Evolutionary conservation across 352 stramenopile genomes (phyloP), one percentile per base, ranked within the genome.

Genomic region (Peronospora tabacina): DNA sequence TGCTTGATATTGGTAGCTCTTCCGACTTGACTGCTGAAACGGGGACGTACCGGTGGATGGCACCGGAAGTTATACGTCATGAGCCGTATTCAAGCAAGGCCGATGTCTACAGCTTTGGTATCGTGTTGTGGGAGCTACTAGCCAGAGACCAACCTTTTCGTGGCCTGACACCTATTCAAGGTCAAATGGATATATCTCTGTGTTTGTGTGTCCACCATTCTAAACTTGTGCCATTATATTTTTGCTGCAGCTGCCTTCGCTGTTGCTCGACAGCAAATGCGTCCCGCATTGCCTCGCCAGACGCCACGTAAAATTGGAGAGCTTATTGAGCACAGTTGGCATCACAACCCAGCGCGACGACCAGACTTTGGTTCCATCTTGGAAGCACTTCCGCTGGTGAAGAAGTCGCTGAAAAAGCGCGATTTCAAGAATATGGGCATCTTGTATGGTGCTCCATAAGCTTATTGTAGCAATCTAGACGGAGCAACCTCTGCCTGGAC

Each of bases 91-190:
- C 94, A 42, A 93, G 77, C 49, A 97, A 96, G 57, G 90, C 86
- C 2, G 94, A 98, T 67, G 90, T 98, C 10, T 98, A 97, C 70
- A 97, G 87, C 33, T 98, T 95, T 63, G 91, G 79, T 22, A 78
- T 95, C 16, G 80, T 92, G 48, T 53, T 93, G 24, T 93, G 80
- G 78, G 82, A 95, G 59, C 73, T 94, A 53, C 78, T 92, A 32
- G 61, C 77, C 26, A 87, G 85, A 51, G 82, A 92, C 49, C 77
- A 93, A 59, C 83, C 83, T 5, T 94, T 93, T 56, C 77, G 75
- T 46, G 81, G 77, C 7, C 54, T 93, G 49, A 91, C 82, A 0
- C 82, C 83, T 5, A 92, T 93, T 48, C 82, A 94, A 73, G 78
- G 75, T 85, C 67, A 39, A 40, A 11, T n/a, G 10, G 11, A 12